A percentile compares a stretch with the other conserved stretches of the same genome.
Conservation (phyloP, 1,284 basidiomycete genomes). For the Marasmius tenuissimus region DNA sequence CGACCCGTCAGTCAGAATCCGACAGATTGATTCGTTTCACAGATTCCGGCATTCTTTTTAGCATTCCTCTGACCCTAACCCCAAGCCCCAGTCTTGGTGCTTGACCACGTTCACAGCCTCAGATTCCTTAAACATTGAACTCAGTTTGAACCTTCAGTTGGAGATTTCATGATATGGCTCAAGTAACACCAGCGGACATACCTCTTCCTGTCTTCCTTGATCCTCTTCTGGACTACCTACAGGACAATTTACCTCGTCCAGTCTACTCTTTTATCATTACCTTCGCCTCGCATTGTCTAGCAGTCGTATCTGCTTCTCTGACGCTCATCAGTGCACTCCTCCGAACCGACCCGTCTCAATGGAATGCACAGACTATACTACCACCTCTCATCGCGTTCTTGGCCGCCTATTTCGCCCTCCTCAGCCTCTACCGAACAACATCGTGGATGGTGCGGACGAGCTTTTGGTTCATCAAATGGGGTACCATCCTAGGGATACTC, state of each 20-base stretch:
- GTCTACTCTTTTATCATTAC: conserved; percentile 51
- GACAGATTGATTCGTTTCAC: no score
- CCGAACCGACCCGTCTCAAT: conserved; percentile 52
- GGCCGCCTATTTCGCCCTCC: conserved; percentile 68
- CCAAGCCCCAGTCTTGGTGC: background rate
- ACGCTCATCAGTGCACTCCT: conserved; percentile 47
- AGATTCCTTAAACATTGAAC: no score
- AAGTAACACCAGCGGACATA: conserved; percentile 24
- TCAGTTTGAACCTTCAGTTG: background rate
- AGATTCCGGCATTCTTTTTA: no score
- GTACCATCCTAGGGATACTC: conserved; percentile 52
- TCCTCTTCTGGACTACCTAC: conserved; percentile 54
- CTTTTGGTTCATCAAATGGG: conserved; percentile 77
- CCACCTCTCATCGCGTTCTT: conserved; percentile 74
- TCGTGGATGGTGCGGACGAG: conserved; percentile 67
- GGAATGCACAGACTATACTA: conserved; percentile 65
- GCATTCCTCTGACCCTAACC: no score
- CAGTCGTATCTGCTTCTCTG: conserved; percentile 49
- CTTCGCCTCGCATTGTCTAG: conserved; percentile 53
- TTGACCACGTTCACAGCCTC: no score
- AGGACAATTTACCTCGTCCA: conserved; percentile 53
- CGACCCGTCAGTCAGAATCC: no score
- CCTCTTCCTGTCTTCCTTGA: conserved; percentile 43
- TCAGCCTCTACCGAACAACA: conserved; percentile 74
- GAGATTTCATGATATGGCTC: background rate